Base-by-base conservation (phyloP, 192 early-diverging fungal species). In the Rhizoclosmatium globosum region DNA sequence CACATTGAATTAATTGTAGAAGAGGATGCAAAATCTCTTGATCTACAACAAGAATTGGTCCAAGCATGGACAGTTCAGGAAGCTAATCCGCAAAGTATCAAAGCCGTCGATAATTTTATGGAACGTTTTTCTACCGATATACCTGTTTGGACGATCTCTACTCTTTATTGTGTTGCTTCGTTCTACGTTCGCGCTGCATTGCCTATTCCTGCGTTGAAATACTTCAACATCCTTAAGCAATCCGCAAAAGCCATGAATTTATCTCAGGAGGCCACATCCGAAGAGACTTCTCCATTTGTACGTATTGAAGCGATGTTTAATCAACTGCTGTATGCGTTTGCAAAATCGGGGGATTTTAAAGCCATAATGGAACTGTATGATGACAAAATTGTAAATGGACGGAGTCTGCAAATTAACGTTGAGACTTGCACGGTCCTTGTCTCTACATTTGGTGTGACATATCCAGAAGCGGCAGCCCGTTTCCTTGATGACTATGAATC, bases 401-500 rank as follows among this genome's bases (percentile, higher is more conserved):
- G 31, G 11, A 23, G 38, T 38, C 62, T 74, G 58, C 1, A 23
- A 59, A n/a, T 74, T 19, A 62, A n/a, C 44, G 3, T 38, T 11
- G 72, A 74, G 44, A 74, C 72, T 17, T 74, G 72, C 46, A 62
- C 72, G 17, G 59, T 74, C 44, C 72, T 74, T 4, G 62, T 74
- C 2, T 17, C 58, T 9, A 38, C 60, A 17, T 74, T 43, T 39
- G 56, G 58, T n/a, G 59, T 46, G 58, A 44, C 38, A 13, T 59
- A 74, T 59, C 58, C 72, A 62, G 43, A n/a, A 15, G 72, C 59
- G 62, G 72, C 31, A 62, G 62, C 7, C 39, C 57, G 59, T 6
- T 74, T 74, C 46, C 46, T 74, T 15, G 38, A 74, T 31, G 59
- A 74, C 44, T 74, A 21, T 44, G 72, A 74, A 47, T 13, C 72